phyloP scores from a whole-genome alignment of 179 eudicot genomes.

The Sideroxylon spinosum region DNA sequence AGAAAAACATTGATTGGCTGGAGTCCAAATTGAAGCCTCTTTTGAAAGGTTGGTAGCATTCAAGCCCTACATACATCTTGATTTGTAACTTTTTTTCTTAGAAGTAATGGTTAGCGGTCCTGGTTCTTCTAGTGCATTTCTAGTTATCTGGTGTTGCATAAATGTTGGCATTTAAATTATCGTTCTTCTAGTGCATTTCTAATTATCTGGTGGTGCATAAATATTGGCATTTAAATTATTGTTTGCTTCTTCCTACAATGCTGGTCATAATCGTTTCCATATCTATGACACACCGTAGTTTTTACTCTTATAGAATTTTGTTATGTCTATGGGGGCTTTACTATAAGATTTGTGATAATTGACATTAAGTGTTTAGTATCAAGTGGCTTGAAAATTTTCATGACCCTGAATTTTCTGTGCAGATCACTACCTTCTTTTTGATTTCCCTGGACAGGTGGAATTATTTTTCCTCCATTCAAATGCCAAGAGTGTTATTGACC shows the following conservation, averaged over 20 bases:
- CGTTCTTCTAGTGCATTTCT: not conserved
- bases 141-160: not conserved
- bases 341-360: not conserved
- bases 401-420: slow-evolving; percentile 29
- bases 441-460: slow-evolving; percentile 98
- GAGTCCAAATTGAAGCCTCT: slow-evolving; percentile 81
- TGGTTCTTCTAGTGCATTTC: not conserved
- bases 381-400: not conserved
- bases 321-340: not conserved
- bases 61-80: not conserved
- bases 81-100: too few relatives aligned
- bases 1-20: slow-evolving; percentile 95
- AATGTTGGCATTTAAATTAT: slow-evolving; percentile 5
- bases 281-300: not conserved
- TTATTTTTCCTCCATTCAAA: slow-evolving; percentile 85
- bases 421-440: slow-evolving; percentile 96
- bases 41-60: slow-evolving; percentile 57
- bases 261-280: not conserved
- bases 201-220: not conserved
- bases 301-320: not conserved
- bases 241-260: not conserved
- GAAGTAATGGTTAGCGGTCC: not conserved
- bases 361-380: slow-evolving; percentile 6
- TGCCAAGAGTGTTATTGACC: slow-evolving; percentile 70
- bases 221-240: slow-evolving; percentile 1